phyloP scores from a whole-genome alignment of 2,329 filamentous ascomycete species.

The Penicillium olsonii region DNA sequence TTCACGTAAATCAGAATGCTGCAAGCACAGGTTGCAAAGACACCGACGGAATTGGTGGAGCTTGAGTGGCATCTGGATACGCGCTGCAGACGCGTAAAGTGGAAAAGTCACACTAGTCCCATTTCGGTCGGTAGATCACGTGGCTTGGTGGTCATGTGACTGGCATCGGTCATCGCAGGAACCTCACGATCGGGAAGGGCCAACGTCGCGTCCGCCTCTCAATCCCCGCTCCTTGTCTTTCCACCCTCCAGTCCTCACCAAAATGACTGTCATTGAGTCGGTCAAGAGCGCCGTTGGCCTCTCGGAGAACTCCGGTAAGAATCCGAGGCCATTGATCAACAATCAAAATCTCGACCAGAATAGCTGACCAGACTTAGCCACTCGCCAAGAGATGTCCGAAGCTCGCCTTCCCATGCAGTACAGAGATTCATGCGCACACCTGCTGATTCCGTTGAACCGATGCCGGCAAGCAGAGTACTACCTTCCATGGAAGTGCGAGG shows the following conservation, averaged over 20 bases:
- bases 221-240: constrained; percentile 17
- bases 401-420: constrained; percentile 86
- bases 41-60: constrained; percentile 32
- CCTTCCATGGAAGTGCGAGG: constrained; percentile 96
- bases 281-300: constrained; percentile 53
- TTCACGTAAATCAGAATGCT: constrained; percentile 16
- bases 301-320: constrained; percentile 41
- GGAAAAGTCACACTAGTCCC: constrained; percentile 27
- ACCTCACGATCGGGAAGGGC: constrained; percentile 31
- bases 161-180: constrained; percentile 27
- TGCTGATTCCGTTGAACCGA: constrained; percentile 92
- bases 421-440: constrained; percentile 91
- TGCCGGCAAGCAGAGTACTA: constrained; percentile 93
- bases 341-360: constrained; percentile 8
- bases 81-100: constrained; percentile 44
- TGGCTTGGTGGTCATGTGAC: constrained; percentile 22
- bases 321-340: constrained; percentile 26
- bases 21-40: constrained; percentile 28
- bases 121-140: constrained; percentile 12
- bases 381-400: constrained; percentile 87
- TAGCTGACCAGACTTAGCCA: constrained; percentile 27
- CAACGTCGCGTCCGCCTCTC: constrained; percentile 26
- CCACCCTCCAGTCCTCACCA: constrained; percentile 20
- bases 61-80: constrained; percentile 33
- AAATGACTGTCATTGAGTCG: constrained; percentile 51